Percentiles rank a stretch among this genome's conserved stretches.
phyloP scores from a whole-genome alignment of 805 yeast genomes.

The Candida nitratophila region DNA sequence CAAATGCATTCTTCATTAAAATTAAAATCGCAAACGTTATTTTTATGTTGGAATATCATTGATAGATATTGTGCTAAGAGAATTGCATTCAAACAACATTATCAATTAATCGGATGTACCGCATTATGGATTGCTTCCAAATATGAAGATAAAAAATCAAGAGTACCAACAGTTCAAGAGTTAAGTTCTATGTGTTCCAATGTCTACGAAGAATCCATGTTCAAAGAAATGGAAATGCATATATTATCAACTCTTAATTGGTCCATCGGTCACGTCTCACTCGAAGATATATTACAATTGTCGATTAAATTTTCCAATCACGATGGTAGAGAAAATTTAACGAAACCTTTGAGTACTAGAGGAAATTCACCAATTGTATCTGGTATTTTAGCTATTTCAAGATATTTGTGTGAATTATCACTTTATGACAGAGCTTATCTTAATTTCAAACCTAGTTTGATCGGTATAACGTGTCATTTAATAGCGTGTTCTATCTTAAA shows the following conservation, averaged over 20 bases:
- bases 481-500: conserved; percentile 49
- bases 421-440: conserved; percentile 42
- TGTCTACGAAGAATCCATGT: conserved; percentile 44
- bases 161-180: conserved; percentile 51
- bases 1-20: conserved; percentile 55
- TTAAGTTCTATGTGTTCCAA: conserved; percentile 49
- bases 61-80: conserved; percentile 90
- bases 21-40: conserved; percentile 62
- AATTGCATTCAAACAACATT: conserved; percentile 76
- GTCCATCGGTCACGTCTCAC: conserved; percentile 36
- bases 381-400: conserved; percentile 48
- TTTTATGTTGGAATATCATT: conserved; percentile 63
- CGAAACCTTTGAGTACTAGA: conserved; percentile 18
- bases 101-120: conserved; percentile 85
- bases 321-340: conserved; percentile 21
- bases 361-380: conserved; percentile 31
- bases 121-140: conserved; percentile 92
- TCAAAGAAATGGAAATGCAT: conserved; percentile 40
- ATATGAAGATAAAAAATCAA: conserved; percentile 52
- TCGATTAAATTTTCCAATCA: conserved; percentile 28
- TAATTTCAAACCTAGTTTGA: conserved; percentile 34
- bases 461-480: conserved; percentile 45
- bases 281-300: conserved; percentile 45
- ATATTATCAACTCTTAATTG: conserved; percentile 33
- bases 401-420: conserved; percentile 49